Conservation (phyloP, 331 rosid genomes). For the Dryas integrifolia region DNA sequence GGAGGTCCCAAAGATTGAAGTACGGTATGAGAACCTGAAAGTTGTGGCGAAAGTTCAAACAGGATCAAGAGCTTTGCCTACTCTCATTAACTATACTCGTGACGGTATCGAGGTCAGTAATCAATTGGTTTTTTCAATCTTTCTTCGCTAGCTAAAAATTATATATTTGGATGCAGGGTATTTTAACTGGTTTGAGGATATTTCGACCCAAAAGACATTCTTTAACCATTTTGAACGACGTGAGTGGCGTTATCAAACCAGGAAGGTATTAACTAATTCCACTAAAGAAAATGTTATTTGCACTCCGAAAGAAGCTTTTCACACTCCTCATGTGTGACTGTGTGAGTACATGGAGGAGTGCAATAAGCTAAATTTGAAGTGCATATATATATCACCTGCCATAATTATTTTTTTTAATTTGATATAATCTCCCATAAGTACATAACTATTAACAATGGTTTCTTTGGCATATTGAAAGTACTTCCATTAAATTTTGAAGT, state of each 20-base stretch:
- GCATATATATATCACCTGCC: no score
- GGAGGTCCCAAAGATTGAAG: constrained; percentile 64
- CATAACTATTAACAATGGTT: neutral
- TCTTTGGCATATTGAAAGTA: neutral
- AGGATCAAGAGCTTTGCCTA: constrained; percentile 78
- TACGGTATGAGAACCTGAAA: constrained; percentile 54
- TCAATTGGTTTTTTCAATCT: neutral
- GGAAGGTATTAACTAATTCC: constrained; percentile 46
- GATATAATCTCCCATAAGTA: no score
- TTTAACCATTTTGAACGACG: constrained; percentile 55
- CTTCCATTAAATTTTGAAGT: neutral
- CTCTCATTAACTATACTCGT: constrained; percentile 51
- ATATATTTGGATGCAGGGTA: constrained; percentile 33
- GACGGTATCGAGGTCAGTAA: constrained; percentile 54
- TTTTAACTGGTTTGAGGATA: constrained; percentile 41
- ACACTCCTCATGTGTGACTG: no score
- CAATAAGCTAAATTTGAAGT: no score
- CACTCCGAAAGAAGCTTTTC: no score
- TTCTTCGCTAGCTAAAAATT: neutral
- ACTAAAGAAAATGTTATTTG: no score
- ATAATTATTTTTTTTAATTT: no score
- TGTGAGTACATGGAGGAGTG: no score
- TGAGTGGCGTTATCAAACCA: constrained; percentile 62
- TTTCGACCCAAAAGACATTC: constrained; percentile 47
- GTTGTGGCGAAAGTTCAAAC: constrained; percentile 58